Percentiles rank a stretch among this genome's conserved stretches.
These are phyloP conservation scores for Cordyceps cicadae DNA, from an alignment of 2,329 filamentous ascomycete genomes.

Conservation along the genomic window DNA sequence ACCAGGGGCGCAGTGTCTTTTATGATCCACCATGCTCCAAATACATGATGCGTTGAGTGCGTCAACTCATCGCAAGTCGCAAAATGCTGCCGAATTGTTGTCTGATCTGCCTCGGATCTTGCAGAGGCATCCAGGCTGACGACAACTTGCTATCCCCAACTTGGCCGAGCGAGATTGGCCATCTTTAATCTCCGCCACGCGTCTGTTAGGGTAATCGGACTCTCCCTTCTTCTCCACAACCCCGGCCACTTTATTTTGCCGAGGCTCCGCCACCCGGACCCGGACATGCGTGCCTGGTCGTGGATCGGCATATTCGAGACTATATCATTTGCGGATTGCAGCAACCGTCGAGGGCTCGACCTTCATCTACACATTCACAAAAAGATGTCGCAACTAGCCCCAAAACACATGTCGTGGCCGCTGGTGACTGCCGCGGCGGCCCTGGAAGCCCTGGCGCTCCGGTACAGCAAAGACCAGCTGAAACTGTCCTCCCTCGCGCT, in stretches of 20 bases:
- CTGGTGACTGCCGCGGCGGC: not conserved
- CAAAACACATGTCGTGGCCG: not conserved
- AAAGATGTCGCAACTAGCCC: not conserved
- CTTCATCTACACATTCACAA: not conserved
- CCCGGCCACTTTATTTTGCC: not conserved
- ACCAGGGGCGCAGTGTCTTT: no score
- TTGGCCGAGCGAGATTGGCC: not conserved
- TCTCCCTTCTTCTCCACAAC: not conserved
- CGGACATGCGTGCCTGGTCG: no score
- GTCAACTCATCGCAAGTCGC: no score
- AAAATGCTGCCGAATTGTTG: no score
- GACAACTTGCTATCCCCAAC: not conserved
- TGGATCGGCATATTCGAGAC: no score
- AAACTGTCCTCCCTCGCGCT: conserved; percentile 19
- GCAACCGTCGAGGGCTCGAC: no score
- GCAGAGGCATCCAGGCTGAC: no score
- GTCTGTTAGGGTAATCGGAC: not conserved
- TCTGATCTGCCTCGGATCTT: no score
- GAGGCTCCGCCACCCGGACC: not conserved
- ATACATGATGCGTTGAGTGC: no score
- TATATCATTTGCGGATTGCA: no score
- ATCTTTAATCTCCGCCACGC: not conserved
- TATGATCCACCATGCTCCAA: no score
- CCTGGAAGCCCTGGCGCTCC: not conserved
- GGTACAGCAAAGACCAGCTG: not conserved